These are phyloP conservation scores for Verticillium albo-atrum DNA, from an alignment of 2,329 filamentous ascomycete species.

Conservation along the genomic window DNA sequence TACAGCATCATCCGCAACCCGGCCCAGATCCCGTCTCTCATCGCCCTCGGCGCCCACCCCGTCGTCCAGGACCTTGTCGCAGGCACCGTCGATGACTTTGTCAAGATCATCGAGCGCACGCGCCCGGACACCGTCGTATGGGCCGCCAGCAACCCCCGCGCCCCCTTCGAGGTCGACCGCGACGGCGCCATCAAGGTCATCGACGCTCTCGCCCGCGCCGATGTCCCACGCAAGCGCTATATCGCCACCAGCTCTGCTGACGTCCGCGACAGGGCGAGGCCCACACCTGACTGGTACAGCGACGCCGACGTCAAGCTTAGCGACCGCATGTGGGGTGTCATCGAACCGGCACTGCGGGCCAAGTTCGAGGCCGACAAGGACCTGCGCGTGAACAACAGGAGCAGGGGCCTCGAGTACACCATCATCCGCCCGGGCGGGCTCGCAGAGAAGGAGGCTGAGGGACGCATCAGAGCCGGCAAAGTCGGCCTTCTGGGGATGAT, in stretches of 20 bases:
- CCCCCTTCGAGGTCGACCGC: constrained; percentile 38
- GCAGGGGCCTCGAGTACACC: constrained; percentile 35
- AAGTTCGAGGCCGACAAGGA: constrained; percentile 36
- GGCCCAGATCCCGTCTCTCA: constrained; percentile 27
- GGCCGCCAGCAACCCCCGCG: constrained; percentile 29
- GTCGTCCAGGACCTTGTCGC: constrained; percentile 37
- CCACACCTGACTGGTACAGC: constrained; percentile 37
- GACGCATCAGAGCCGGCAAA: constrained; percentile 35
- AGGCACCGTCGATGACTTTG: constrained; percentile 28
- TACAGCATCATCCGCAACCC: constrained; percentile 22
- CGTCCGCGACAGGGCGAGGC: constrained; percentile 32
- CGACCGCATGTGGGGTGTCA: constrained; percentile 30
- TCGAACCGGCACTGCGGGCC: constrained; percentile 33
- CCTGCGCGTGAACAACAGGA: constrained; percentile 30
- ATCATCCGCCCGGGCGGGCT: constrained; percentile 37
- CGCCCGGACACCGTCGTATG: constrained; percentile 27
- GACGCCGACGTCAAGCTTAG: constrained; percentile 29
- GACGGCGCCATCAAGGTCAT: constrained; percentile 40
- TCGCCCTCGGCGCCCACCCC: constrained; percentile 33
- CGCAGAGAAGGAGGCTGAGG: constrained; percentile 29
- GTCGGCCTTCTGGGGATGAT: constrained; percentile 30
- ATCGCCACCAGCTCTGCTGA: constrained; percentile 40
- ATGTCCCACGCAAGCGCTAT: constrained; percentile 33
- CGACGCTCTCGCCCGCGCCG: constrained; percentile 34
- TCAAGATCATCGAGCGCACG: constrained; percentile 25